Percentiles rank a stretch among this genome's conserved stretches.
Evolutionary conservation across 768 basidiomycete genomes (phyloP).

Genomic region (Peribolospora kevripleyi): DNA sequence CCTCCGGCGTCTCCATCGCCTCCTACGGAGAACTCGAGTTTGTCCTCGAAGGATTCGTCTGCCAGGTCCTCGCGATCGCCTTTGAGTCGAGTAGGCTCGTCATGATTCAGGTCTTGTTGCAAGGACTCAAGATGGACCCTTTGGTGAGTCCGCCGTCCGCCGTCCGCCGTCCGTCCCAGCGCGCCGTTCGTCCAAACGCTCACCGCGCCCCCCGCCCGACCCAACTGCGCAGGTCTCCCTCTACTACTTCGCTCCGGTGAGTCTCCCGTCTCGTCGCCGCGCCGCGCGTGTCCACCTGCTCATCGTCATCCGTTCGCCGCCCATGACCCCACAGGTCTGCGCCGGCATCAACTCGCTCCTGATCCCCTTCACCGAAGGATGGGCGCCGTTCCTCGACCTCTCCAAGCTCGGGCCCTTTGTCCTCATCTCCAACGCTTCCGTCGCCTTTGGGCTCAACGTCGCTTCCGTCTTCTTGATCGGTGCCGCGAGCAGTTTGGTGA

Average conservation of each 20-base stretch:
- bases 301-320: background rate
- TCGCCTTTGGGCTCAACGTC: conserved; percentile 76
- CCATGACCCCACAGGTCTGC: conserved; percentile 32
- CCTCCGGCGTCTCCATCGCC: conserved; percentile 60
- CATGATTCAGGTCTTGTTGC: conserved; percentile 81
- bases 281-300: background rate
- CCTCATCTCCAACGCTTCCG: conserved; percentile 50
- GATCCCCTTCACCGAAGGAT: conserved; percentile 73
- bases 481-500: conserved; percentile 59
- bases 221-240: conserved; percentile 26
- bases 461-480: conserved; percentile 91
- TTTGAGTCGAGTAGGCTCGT: conserved; percentile 85
- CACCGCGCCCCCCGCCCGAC: too few species aligned
- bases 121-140: conserved; percentile 92
- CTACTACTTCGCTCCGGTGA: conserved; percentile 70
- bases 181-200: too few species aligned
- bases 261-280: conserved; percentile 4
- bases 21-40: conserved; percentile 72
- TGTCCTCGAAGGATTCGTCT: conserved; percentile 59
- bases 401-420: conserved; percentile 32
- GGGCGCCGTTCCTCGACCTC: conserved; percentile 56
- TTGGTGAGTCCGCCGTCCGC: conserved; percentile 26
- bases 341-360: conserved; percentile 61
- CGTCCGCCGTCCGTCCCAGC: too few species aligned
- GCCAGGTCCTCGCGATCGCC: conserved; percentile 33